Percentiles rank a stretch among this genome's conserved stretches.
These are phyloP conservation scores for Capsicum chinense DNA, from an alignment of 257 asterid genomes.

Conservation along the genomic window DNA sequence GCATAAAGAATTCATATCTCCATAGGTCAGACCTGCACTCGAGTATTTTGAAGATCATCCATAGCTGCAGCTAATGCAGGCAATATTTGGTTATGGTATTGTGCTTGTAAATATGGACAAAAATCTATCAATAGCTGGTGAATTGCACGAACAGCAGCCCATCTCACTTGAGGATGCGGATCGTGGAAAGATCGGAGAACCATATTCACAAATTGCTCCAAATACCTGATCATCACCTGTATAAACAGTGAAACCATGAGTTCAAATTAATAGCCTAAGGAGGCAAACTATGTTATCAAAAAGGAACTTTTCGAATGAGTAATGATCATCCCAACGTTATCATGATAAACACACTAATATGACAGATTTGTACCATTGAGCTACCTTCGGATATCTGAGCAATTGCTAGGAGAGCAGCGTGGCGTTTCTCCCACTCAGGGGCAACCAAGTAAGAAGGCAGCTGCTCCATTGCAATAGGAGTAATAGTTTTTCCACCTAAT, in stretches of 20 bases:
- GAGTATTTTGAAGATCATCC: background rate
- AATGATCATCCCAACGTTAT: background rate
- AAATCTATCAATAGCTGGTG: background rate
- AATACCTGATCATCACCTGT: background rate
- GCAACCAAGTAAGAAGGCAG: constrained; percentile 69
- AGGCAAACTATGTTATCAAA: background rate
- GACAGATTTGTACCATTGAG: constrained; percentile 59
- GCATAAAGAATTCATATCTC: background rate
- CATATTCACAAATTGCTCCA: background rate
- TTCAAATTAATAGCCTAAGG: background rate
- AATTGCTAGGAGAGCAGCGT: constrained; percentile 85
- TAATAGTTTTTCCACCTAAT: constrained; percentile 84
- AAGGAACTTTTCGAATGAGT: background rate
- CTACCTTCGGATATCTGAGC: constrained; percentile 96
- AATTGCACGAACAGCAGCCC: background rate
- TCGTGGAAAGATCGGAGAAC: background rate
- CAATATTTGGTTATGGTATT: background rate
- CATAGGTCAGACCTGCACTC: background rate
- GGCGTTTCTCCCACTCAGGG: constrained; percentile 92
- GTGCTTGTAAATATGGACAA: background rate
- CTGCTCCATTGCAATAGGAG: constrained; percentile 90
- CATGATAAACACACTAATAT: background rate
- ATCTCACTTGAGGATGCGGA: constrained; percentile 3
- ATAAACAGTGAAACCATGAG: background rate
- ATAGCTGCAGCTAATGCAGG: background rate